phyloP scores from a whole-genome alignment of 139 green algal species.

The Desmodesmus armatus region DNA sequence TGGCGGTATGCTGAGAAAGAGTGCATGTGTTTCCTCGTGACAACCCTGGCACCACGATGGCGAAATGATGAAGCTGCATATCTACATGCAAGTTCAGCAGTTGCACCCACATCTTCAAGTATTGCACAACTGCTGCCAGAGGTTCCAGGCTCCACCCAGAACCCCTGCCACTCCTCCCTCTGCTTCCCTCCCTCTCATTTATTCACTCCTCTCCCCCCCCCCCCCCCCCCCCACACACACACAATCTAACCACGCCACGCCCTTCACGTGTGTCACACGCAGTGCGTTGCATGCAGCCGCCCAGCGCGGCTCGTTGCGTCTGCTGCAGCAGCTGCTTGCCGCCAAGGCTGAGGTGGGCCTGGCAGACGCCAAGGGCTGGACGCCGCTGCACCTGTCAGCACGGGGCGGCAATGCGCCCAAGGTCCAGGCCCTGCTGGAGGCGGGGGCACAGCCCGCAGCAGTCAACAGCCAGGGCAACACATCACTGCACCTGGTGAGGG shows the following conservation, averaged over 20 bases:
- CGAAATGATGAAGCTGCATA: neutral
- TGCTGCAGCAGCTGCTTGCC: conserved; percentile 54
- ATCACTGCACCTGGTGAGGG: conserved; percentile 50
- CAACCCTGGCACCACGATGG: too few species aligned
- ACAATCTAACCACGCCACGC: too few species aligned
- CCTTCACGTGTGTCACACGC: too few species aligned
- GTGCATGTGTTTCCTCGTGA: too few species aligned
- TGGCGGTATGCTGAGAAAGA: too few species aligned
- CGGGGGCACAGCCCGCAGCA: conserved; percentile 50
- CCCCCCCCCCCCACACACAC: too few species aligned
- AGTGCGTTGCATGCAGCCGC: conserved; percentile 28
- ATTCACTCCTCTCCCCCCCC: too few species aligned
- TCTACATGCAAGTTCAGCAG: neutral
- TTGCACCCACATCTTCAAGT: too few species aligned
- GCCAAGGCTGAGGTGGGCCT: conserved; percentile 40
- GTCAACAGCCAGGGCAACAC: conserved; percentile 58
- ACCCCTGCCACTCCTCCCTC: too few species aligned
- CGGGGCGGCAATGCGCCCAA: conserved; percentile 54
- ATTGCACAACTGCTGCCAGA: too few species aligned
- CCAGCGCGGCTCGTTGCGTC: conserved; percentile 18
- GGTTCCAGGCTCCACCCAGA: too few species aligned
- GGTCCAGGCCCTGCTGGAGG: conserved; percentile 56
- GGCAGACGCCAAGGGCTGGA: conserved; percentile 61
- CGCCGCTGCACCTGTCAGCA: conserved; percentile 72
- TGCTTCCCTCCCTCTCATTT: too few species aligned